Conservation (phyloP, 2,329 filamentous ascomycete genomes). For the Botryotinia convoluta region DNA sequence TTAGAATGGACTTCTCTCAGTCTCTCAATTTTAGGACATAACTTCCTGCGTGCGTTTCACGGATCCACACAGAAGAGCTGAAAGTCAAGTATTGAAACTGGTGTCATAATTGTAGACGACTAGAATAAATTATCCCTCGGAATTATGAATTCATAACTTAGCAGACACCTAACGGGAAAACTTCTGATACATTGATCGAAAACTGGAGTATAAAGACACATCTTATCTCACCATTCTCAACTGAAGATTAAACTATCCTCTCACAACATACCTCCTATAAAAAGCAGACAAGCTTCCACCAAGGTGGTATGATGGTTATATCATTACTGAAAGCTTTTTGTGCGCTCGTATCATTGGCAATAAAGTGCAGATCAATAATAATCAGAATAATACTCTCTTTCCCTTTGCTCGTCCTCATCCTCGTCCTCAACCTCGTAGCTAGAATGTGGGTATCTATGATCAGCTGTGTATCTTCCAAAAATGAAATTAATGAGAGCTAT, state of each 20-base stretch:
- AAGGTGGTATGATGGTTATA: too few relatives aligned
- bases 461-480: too few relatives aligned
- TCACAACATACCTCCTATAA: too few relatives aligned
- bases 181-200: neutral
- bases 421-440: too few relatives aligned
- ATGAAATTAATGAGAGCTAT: too few relatives aligned
- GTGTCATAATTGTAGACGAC: neutral
- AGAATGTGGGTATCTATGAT: too few relatives aligned
- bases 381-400: too few relatives aligned
- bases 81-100: neutral
- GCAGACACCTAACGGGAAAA: neutral
- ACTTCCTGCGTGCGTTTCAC: neutral
- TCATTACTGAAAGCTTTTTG: too few relatives aligned
- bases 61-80: neutral
- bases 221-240: neutral
- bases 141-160: neutral
- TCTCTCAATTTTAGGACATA: neutral
- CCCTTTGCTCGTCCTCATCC: too few relatives aligned
- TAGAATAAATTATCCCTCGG: rapidly evolving
- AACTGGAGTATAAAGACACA: neutral
- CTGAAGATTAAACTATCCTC: rapidly evolving
- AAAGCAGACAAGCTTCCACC: too few relatives aligned
- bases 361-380: too few relatives aligned
- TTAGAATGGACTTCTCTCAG: rapidly evolving
- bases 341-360: too few relatives aligned